Evolutionary conservation across 768 basidiomycete genomes (phyloP).

Genomic region (Leccinum rimulosum): DNA sequence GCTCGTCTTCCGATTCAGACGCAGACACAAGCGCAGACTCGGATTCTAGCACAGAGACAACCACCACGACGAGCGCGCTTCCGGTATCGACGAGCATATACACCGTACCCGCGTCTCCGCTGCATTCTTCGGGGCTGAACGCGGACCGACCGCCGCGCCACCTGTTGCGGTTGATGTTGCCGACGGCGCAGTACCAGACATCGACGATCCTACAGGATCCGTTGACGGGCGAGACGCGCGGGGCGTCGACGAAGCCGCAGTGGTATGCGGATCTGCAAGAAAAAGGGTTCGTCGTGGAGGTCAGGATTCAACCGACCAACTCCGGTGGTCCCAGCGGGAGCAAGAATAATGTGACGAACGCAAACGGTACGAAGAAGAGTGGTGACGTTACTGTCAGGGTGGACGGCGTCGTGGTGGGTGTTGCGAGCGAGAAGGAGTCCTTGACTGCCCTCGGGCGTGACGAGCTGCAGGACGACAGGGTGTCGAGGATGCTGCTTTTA

Average conservation of each 20-base stretch:
- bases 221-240: conserved; percentile 64
- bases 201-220: conserved; percentile 78
- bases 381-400: conserved; percentile 25
- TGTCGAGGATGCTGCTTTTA: conserved; percentile 62
- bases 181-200: conserved; percentile 78
- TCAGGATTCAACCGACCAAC: conserved; percentile 52
- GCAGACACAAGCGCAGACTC: neutral
- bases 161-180: conserved; percentile 72
- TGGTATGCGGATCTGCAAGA: conserved; percentile 74
- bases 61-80: conserved; percentile 28
- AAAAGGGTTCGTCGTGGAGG: conserved; percentile 54
- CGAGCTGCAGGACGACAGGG: conserved; percentile 71
- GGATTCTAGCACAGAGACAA: too few relatives aligned
- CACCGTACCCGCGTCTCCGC: conserved; percentile 77
- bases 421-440: conserved; percentile 75
- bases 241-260: conserved; percentile 58
- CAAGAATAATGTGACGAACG: conserved; percentile 3
- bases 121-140: conserved; percentile 71
- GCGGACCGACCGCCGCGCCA: conserved; percentile 59
- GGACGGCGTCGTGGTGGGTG: conserved; percentile 38
- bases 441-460: conserved; percentile 69
- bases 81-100: conserved; percentile 62
- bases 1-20: neutral
- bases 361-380: conserved; percentile 8
- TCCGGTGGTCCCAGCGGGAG: neutral